Conservation (phyloP, 176 grass and related monocot species). For the Cocos nucifera region DNA sequence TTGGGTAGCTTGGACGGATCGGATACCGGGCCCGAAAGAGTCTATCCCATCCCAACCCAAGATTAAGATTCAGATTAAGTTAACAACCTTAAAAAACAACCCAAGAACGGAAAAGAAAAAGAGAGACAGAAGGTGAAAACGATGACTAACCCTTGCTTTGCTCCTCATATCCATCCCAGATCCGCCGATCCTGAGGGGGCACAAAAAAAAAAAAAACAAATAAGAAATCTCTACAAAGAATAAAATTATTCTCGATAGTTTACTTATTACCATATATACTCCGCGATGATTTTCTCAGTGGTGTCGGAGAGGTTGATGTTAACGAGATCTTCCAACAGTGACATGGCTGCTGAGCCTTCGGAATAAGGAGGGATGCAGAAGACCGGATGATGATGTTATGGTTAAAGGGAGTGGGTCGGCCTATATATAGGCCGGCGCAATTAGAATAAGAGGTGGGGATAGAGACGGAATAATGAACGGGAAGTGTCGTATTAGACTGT, state of each 20-base stretch:
- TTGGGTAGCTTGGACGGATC: slow-evolving; percentile 11
- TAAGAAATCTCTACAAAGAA: too few relatives aligned
- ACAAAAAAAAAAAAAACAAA: too few relatives aligned
- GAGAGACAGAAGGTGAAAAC: too few relatives aligned
- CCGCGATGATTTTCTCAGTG: slow-evolving; percentile 14
- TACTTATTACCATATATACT: slow-evolving; percentile 16
- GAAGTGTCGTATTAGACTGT: too few relatives aligned
- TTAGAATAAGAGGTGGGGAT: too few relatives aligned
- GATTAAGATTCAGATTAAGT: not conserved
- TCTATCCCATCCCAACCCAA: not conserved
- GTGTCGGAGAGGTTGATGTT: slow-evolving; percentile 16
- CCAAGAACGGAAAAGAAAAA: too few relatives aligned
- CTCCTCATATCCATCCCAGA: slow-evolving; percentile 23
- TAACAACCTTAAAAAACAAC: too few relatives aligned
- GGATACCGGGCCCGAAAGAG: not conserved
- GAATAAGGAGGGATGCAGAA: not conserved
- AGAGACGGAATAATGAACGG: too few relatives aligned
- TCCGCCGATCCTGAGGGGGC: slow-evolving; percentile 10
- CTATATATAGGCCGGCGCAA: too few relatives aligned
- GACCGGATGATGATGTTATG: too few relatives aligned
- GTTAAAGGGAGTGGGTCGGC: too few relatives aligned
- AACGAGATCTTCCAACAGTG: slow-evolving; percentile 6
- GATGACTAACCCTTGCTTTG: slow-evolving; percentile 14
- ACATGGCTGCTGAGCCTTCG: not conserved
- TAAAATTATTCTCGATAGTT: too few relatives aligned